These are phyloP conservation scores for Fusarium sambucinum DNA, from an alignment of 2,329 filamentous ascomycete genomes.

Conservation along the genomic window DNA sequence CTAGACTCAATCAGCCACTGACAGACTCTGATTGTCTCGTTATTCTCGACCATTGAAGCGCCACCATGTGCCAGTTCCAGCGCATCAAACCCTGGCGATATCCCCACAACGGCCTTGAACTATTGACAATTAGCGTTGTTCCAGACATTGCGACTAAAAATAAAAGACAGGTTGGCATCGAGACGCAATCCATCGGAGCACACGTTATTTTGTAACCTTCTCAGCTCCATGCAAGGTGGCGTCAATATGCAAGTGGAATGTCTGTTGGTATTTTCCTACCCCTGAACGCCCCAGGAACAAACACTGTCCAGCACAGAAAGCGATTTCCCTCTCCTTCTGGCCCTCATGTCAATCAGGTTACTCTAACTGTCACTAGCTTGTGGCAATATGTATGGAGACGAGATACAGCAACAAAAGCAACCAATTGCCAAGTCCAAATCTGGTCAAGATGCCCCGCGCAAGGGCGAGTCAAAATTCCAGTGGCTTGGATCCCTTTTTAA, in stretches of 20 bases:
- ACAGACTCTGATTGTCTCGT: background rate
- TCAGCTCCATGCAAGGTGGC: background rate
- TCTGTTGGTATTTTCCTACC: conserved; percentile 12
- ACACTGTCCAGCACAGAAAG: conserved; percentile 6
- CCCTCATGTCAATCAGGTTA: background rate
- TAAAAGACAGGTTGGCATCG: background rate
- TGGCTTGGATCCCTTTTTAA: conserved; percentile 23
- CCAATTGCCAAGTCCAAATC: conserved; percentile 2
- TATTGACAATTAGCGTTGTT: background rate
- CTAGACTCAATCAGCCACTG: background rate
- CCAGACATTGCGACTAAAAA: background rate
- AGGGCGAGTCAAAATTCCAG: conserved; percentile 28
- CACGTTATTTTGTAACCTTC: background rate
- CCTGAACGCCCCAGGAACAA: conserved; percentile 2
- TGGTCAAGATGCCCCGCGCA: background rate
- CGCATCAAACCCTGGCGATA: background rate
- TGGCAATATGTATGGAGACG: conserved; percentile 1
- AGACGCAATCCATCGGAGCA: too few species aligned
- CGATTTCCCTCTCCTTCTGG: background rate
- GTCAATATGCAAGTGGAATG: conserved; percentile 7
- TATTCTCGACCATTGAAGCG: background rate
- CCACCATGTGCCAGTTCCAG: background rate
- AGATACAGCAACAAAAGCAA: background rate
- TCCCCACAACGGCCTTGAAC: background rate
- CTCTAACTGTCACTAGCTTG: background rate